These are phyloP conservation scores for Penicillium sp. DNA, from an alignment of 2,329 filamentous ascomycete genomes.

Conservation along the genomic window DNA sequence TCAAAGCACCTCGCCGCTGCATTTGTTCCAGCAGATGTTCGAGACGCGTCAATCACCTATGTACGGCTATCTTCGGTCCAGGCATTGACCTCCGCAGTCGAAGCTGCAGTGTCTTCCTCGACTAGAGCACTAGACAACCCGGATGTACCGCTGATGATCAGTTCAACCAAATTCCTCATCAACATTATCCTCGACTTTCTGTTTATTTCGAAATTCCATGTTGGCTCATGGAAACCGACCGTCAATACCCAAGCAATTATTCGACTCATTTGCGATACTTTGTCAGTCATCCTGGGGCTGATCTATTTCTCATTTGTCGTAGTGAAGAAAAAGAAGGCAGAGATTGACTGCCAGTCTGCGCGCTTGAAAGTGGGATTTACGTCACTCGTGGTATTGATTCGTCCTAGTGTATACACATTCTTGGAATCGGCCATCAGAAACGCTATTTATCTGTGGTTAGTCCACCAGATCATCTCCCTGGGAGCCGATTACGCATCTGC, in stretches of 20 bases:
- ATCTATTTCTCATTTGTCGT: slow-evolving; percentile 54
- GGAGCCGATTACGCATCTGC: slow-evolving; percentile 62
- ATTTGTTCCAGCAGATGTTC: slow-evolving; percentile 58
- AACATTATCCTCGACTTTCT: slow-evolving; percentile 64
- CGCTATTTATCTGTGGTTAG: slow-evolving; percentile 64
- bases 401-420: slow-evolving; percentile 56
- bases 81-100: slow-evolving; percentile 56
- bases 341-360: not conserved
- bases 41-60: slow-evolving; percentile 55
- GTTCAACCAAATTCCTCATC: slow-evolving; percentile 55
- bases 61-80: slow-evolving; percentile 60
- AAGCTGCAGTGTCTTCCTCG: slow-evolving; percentile 55
- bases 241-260: slow-evolving; percentile 61
- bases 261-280: slow-evolving; percentile 56
- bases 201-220: slow-evolving; percentile 60
- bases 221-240: slow-evolving; percentile 50
- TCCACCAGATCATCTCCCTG: slow-evolving; percentile 58
- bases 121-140: slow-evolving; percentile 63
- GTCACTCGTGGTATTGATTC: slow-evolving; percentile 48
- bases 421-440: slow-evolving; percentile 62
- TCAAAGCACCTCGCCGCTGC: slow-evolving; percentile 52
- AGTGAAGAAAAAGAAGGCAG: slow-evolving; percentile 4
- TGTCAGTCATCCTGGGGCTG: slow-evolving; percentile 52
- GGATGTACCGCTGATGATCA: slow-evolving; percentile 63
- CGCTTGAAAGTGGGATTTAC: slow-evolving; percentile 7